Base-by-base conservation (phyloP, 257 asterid genomes). In the Leptodermis oblonga region DNA sequence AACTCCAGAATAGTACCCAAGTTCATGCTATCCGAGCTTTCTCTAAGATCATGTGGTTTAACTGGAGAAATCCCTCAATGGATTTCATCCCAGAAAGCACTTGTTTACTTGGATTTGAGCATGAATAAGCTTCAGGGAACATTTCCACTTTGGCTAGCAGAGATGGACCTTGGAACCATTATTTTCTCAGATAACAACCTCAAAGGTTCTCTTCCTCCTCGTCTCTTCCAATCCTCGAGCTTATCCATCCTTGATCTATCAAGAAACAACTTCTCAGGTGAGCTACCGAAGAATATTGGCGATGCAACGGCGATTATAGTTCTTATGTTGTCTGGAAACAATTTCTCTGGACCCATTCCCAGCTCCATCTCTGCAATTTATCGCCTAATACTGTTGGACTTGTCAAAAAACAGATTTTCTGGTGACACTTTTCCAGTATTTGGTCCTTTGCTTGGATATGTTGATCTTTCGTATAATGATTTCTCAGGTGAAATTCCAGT, bases 71-170 rank as follows among this genome's bases (percentile, higher is more conserved):
- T 79, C 30, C 80, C 78, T 3, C 51, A 0, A 4, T 79, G 80
- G 83, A 76, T 79, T 72, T 71, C 73, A 7, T 37, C 71, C 5
- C 80, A 75, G 31, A 79, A 49, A 59, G 22, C 26, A 15, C 69
- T 79, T 33, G 68, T 71, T 43, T 71, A 54, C 68, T 48, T 79
- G 77, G 83, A 79, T 69, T 75, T 79, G 77, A 79, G 80, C 56
- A 62, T 53, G 14, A 79, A 75, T 41, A 60, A 68, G 68, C 74
- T 75, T 12, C 52, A 52, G 56, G 79, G 82, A 36, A 70, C 26
- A 0, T 70, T 79, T 58, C 80, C 80, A 0, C 67, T 34, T 17
- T 79, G 83, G 83, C 75, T 79, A 31, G 82, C 79, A 6, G 73
- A 70, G 31, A 58, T 78, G 69, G 82, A 70, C 39, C 59, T 74